These are phyloP conservation scores for Euphrasia arctica DNA, from an alignment of 305 asterid genomes.

Conservation along the genomic window DNA sequence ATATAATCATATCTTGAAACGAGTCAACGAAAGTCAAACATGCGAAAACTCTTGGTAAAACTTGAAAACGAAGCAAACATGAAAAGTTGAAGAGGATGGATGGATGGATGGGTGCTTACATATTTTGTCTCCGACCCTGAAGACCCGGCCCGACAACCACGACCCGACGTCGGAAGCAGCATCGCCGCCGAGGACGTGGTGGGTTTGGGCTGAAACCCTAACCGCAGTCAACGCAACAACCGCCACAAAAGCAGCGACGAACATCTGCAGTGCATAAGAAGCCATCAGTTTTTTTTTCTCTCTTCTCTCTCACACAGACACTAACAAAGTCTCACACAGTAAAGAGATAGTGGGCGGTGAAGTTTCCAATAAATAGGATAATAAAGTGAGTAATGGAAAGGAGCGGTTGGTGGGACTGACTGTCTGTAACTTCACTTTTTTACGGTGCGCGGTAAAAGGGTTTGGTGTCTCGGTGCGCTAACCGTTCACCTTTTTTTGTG, in stretches of 20 bases:
- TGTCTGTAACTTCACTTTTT: too few relatives aligned
- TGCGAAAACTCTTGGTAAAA: neutral
- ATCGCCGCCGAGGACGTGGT: constrained; percentile 64
- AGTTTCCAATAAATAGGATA: neutral
- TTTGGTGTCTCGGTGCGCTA: too few relatives aligned
- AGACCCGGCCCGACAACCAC: constrained; percentile 62
- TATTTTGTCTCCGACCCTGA: constrained; percentile 71
- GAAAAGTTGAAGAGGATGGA: neutral
- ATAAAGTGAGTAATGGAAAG: too few relatives aligned
- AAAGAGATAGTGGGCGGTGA: neutral
- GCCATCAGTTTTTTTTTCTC: constrained; percentile 4
- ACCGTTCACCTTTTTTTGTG: too few relatives aligned
- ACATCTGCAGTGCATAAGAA: neutral
- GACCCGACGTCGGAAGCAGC: constrained; percentile 27
- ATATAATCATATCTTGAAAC: too few relatives aligned
- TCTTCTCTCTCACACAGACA: neutral
- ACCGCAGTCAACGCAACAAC: constrained; percentile 21
- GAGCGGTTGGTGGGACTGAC: too few relatives aligned
- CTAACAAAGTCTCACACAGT: too few relatives aligned
- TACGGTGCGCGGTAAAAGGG: too few relatives aligned
- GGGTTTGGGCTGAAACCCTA: constrained; percentile 44
- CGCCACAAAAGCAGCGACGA: constrained; percentile 13
- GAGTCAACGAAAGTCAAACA: neutral
- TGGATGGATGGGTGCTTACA: constrained; percentile 34
- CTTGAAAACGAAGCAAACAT: neutral